Base-by-base conservation (phyloP, 2,329 filamentous ascomycete genomes). In the Aspergillus thermomutatus region DNA sequence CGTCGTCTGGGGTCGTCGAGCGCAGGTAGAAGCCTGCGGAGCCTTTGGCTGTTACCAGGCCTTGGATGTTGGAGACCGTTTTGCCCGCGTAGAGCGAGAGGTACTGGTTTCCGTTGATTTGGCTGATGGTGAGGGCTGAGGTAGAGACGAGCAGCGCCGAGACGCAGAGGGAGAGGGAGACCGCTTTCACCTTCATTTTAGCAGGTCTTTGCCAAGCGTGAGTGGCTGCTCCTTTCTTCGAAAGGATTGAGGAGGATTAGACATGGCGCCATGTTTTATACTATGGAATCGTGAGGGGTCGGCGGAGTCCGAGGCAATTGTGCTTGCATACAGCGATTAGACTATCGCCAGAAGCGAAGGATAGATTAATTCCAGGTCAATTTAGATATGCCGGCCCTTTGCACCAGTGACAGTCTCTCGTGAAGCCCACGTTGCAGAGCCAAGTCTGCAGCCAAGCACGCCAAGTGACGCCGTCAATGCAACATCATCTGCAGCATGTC, bases 61-160 rank as follows among this genome's bases (percentile, higher is more conserved):
- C 87, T 34, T 80, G 80, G 55, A 90, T 78, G 55, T 82, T 82
- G 23, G 79, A 80, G 51, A 89, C 82, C 6, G 72, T 74, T 67
- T 85, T 73, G 50, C 82, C 82, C 8, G 77, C 77, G 69, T 83
- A 83, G 0, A 85, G 81, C 17, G 87, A 90, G 49, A 88, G 70
- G 71, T 83, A 90, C 23, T 72, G 79, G 65, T 84, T 79, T 62
- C 87, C 87, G 63, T 88, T 90, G 79, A 90, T 88, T 65, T 86
- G 76, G 57, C 79, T 76, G 64, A 87, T 85, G 56, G 80, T 80
- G 54, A 81, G 62, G 47, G 79, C 78, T 6, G 60, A n/a, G 26
- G 54, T 59, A 1, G 46, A 48, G 37, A 50, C 43, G 6, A 60
- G 53, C 37, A 56, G 48, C 6, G 50, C 48, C 4, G 54, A 27